Conservation (phyloP, 805 yeast species). For the Candida chauliodis region DNA sequence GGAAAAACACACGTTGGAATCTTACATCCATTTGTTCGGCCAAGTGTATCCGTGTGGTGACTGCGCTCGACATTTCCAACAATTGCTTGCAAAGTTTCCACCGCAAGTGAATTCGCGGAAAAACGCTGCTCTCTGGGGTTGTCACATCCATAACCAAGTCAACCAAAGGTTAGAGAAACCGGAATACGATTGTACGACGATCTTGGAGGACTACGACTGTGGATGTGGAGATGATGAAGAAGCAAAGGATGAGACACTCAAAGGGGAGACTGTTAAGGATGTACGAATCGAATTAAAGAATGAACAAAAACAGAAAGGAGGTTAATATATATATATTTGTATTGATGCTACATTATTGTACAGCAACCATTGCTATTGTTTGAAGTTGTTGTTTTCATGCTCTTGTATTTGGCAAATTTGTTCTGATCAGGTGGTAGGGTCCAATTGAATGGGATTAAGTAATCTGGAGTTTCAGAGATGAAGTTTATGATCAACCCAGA, state of each 20-base stretch:
- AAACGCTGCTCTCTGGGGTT: constrained; percentile 94
- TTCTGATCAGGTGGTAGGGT: constrained; percentile 30
- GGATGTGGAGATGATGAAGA: constrained; percentile 85
- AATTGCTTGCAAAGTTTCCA: constrained; percentile 66
- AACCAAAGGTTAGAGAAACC: constrained; percentile 67
- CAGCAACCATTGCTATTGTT: constrained; percentile 24
- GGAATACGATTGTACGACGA: constrained; percentile 77
- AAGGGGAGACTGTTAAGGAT: constrained; percentile 32
- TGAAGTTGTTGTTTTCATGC: constrained; percentile 9
- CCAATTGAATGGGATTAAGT: constrained; percentile 46
- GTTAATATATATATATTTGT: constrained; percentile 13
- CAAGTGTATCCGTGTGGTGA: constrained; percentile 97
- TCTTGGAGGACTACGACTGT: constrained; percentile 90
- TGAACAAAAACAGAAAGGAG: constrained; percentile 47
- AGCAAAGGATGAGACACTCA: constrained; percentile 39
- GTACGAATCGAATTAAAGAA: constrained; percentile 43
- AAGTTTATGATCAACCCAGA: constrained; percentile 45
- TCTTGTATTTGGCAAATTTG: constrained; percentile 27
- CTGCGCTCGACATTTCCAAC: constrained; percentile 87
- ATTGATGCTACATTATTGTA: constrained; percentile 17
- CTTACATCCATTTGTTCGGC: constrained; percentile 71
- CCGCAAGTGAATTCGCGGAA: constrained; percentile 78
- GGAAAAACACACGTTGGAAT: constrained; percentile 60
- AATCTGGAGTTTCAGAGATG: constrained; percentile 44
- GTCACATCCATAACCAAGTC: constrained; percentile 85